Conservation (phyloP, 352 stramenopile species). For the Phytopythium cucurbitacearum region DNA sequence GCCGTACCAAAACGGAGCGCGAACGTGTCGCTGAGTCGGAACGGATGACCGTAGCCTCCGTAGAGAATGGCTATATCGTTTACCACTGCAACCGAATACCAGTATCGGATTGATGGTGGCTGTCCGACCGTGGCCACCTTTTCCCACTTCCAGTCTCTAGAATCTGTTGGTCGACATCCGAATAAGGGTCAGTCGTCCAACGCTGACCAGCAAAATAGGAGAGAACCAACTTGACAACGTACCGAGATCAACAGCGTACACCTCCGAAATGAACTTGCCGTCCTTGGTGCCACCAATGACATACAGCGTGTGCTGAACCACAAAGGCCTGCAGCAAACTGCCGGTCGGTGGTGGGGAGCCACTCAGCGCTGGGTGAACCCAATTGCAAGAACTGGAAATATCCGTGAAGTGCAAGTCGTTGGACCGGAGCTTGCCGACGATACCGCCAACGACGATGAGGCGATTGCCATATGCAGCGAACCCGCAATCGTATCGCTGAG, state of each 20-base stretch:
- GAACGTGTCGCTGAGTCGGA: conserved; percentile 48
- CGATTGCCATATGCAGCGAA: conserved; percentile 29
- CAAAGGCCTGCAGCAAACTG: conserved; percentile 49
- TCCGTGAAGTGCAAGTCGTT: conserved; percentile 53
- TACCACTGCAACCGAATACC: conserved; percentile 47
- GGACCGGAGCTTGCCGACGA: conserved; percentile 46
- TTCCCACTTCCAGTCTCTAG: conserved; percentile 45
- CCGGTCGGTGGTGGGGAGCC: conserved; percentile 33
- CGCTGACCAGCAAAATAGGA: conserved; percentile 1
- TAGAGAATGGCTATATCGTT: conserved; percentile 43
- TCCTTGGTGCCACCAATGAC: conserved; percentile 53
- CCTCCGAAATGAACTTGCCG: conserved; percentile 53
- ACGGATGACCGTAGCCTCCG: conserved; percentile 47
- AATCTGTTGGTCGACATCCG: conserved; percentile 13
- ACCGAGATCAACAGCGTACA: conserved; percentile 48
- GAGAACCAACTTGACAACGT: conserved; percentile 13
- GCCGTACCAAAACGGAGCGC: conserved; percentile 47
- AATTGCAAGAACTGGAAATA: conserved; percentile 18
- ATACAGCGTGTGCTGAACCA: conserved; percentile 42
- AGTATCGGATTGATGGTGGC: conserved; percentile 55
- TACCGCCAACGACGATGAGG: conserved; percentile 57
- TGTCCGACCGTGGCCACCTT: conserved; percentile 34
- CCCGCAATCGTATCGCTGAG: conserved; percentile 52
- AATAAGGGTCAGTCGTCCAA: neutral
- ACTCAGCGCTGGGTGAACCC: conserved; percentile 27